Evolutionary conservation across 1,284 basidiomycete genomes (phyloP).

Genomic region (Fereydounia khargensis): DNA sequence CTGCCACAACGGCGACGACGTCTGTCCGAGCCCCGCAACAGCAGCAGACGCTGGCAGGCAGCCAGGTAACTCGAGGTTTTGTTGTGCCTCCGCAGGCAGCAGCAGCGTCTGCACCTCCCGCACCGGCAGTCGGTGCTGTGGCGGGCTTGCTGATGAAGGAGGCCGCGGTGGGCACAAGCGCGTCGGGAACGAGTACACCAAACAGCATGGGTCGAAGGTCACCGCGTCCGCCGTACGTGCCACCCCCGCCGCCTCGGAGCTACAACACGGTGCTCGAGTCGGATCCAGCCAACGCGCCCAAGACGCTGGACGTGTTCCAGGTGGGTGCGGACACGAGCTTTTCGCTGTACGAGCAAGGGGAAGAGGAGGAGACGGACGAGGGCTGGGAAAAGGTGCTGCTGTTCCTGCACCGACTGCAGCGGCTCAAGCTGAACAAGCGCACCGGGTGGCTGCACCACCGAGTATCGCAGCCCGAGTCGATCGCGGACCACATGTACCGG

Average conservation of each 20-base stretch:
- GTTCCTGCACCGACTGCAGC: slow-evolving; percentile 51
- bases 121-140: too few species aligned
- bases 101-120: too few species aligned
- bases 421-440: slow-evolving; percentile 51
- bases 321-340: slow-evolving; percentile 16
- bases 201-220: slow-evolving; percentile 34
- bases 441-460: slow-evolving; percentile 56
- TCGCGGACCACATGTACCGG: slow-evolving; percentile 95
- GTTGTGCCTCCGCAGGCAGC: slow-evolving; percentile 8
- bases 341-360: slow-evolving; percentile 24
- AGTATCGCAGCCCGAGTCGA: slow-evolving; percentile 61
- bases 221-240: slow-evolving; percentile 40
- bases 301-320: slow-evolving; percentile 26
- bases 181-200: slow-evolving; percentile 23
- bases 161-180: slow-evolving; percentile 7
- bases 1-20: background rate
- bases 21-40: too few species aligned
- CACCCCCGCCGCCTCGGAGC: slow-evolving; percentile 46
- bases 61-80: slow-evolving; percentile 33
- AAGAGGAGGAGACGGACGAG: slow-evolving; percentile 29
- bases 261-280: slow-evolving; percentile 24
- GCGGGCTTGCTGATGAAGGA: too few species aligned
- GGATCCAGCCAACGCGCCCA: slow-evolving; percentile 28
- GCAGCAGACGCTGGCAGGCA: slow-evolving; percentile 25
- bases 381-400: slow-evolving; percentile 36